Evolutionary conservation across 495 filamentous ascomycete genomes (phyloP).

Genomic region (Penicillium ochrochloron): DNA sequence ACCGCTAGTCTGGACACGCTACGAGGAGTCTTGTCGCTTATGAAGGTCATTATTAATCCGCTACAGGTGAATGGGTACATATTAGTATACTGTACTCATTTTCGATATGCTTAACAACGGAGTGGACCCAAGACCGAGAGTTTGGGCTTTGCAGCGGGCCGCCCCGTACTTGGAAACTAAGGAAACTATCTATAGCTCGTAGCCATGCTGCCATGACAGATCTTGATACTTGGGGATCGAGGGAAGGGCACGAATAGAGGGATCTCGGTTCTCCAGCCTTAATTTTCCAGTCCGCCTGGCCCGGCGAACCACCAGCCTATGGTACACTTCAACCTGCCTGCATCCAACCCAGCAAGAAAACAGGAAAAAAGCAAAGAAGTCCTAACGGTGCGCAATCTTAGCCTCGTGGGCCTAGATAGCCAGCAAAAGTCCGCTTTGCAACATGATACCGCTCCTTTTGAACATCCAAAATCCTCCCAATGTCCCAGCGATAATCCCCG

Average conservation of each 20-base stretch:
- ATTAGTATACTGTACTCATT: neutral
- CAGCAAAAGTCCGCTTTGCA: conserved; percentile 11
- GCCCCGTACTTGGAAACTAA: neutral
- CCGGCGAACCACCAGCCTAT: conserved; percentile 7
- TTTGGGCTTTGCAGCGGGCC: neutral
- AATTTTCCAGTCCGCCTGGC: neutral
- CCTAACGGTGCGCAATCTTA: neutral
- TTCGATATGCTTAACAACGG: neutral
- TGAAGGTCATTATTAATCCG: neutral
- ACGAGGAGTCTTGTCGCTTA: neutral
- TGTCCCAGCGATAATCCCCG: neutral
- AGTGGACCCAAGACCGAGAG: neutral
- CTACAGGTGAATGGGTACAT: neutral
- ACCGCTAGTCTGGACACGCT: neutral
- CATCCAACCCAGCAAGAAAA: neutral
- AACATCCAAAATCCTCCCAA: conserved; percentile 12
- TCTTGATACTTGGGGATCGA: neutral
- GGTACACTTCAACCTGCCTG: conserved; percentile 16
- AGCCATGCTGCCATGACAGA: neutral
- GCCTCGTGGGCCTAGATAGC: neutral
- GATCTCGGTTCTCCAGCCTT: neutral
- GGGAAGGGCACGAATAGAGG: neutral
- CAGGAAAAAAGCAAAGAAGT: conserved; percentile 14
- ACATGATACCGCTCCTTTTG: conserved; percentile 12
- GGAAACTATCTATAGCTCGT: neutral